Base-by-base conservation (phyloP, 345 rosid genomes). In the Brassica rapa region DNA sequence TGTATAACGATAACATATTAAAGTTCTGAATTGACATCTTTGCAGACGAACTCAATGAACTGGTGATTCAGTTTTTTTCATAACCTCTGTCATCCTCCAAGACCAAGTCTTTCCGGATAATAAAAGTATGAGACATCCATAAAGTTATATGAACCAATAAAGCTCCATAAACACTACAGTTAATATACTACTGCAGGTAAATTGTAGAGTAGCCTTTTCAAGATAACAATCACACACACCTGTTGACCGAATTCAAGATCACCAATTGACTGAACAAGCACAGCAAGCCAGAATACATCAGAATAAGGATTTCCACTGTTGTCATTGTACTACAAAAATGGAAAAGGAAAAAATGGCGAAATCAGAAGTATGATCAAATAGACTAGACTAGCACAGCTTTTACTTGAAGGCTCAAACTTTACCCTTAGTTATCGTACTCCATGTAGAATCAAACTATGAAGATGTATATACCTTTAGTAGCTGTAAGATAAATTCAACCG, bases 241-340 rank as follows among this genome's bases (percentile, higher is more conserved):
- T 93, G 98, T 61, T 87, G 90, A 73, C 94, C 93, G 84, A 93
- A 91, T 76, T 93, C 98, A 80, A 95, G 93, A 81, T 91, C 91
- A 77, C 98, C 98, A 75, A 88, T 88, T 62, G 99, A 89, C 85
- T 91, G 93, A 59, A 95, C 91, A 66, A 95, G 86, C 62, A 89
- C 89, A 83, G 99, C 91, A 72, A 93, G 96, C 99, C 99, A 92
- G 84, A 91, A 93, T 29, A 90, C 98, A 74, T 95, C 98, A 6
- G 99, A 95, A 85, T 89, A 93, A 3, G 86, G 89, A 85, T 95
- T 95, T 73, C 96, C 99, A 59, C 86, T 88, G 80, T 93, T 95
- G 83, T 95, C 99, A 81, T 95, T 95, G 81, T 93, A 93, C 98
- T 95, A 91, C 77, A 32, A 35, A 62, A 59, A 46, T 73, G 84